Percentiles rank a stretch among this genome's conserved stretches.
These are phyloP conservation scores for Yamadazyma conglobata DNA, from an alignment of 1,139 yeast genomes.

Conservation along the genomic window DNA sequence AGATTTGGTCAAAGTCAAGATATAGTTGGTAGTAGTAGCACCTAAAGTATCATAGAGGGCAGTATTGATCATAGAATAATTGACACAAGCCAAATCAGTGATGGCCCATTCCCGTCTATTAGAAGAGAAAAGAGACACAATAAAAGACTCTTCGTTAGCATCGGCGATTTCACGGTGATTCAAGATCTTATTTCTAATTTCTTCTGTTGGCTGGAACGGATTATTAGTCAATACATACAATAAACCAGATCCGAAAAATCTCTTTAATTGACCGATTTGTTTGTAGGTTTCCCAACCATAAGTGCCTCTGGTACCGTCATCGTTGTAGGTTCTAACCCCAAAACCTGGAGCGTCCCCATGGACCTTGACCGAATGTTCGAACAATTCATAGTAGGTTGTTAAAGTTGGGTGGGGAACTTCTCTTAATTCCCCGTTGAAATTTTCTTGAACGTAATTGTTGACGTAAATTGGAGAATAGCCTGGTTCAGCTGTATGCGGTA, in stretches of 20 bases:
- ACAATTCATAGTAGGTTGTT: slow-evolving; percentile 47
- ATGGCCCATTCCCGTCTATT: slow-evolving; percentile 40
- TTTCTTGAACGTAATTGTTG: slow-evolving; percentile 26
- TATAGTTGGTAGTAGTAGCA: slow-evolving; percentile 31
- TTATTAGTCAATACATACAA: slow-evolving; percentile 48
- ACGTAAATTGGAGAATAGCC: slow-evolving; percentile 58
- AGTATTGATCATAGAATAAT: slow-evolving; percentile 35
- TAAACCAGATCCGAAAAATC: slow-evolving; percentile 62
- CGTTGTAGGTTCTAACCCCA: slow-evolving; percentile 43
- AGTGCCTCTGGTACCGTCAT: slow-evolving; percentile 38
- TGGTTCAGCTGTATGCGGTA: slow-evolving; percentile 43
- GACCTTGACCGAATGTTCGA: slow-evolving; percentile 36
- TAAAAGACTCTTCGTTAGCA: slow-evolving; percentile 23
- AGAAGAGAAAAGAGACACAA: slow-evolving; percentile 33
- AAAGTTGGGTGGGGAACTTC: slow-evolving; percentile 47
- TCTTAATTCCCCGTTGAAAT: slow-evolving; percentile 33
- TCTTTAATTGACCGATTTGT: slow-evolving; percentile 38
- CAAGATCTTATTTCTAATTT: slow-evolving; percentile 22
- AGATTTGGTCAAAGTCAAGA: slow-evolving; percentile 31
- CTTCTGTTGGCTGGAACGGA: slow-evolving; percentile 30
- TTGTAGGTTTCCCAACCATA: slow-evolving; percentile 50
- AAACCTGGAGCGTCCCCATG: slow-evolving; percentile 42
- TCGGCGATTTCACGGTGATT: slow-evolving; percentile 22
- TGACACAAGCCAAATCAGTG: slow-evolving; percentile 35
- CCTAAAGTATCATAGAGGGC: slow-evolving; percentile 44